Evolutionary conservation across 768 basidiomycete genomes (phyloP).

Genomic region (Phaffia australis): DNA sequence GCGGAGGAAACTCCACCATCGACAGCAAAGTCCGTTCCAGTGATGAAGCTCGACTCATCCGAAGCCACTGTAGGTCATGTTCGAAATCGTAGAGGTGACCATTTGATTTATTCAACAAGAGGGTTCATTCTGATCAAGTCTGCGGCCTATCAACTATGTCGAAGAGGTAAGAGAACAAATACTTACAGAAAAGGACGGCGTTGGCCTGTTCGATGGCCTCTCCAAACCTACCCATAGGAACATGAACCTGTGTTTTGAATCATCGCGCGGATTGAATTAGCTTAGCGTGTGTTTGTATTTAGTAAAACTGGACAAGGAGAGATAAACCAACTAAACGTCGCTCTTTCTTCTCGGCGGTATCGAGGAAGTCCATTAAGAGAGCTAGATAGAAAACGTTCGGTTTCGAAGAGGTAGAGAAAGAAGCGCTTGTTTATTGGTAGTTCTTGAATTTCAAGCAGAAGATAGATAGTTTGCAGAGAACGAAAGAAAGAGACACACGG

Average conservation of each 20-base stretch:
- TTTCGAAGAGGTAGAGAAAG: not conserved
- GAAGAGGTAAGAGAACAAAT: not conserved
- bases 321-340: conserved; percentile 54
- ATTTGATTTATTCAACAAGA: not conserved
- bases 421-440: not conserved
- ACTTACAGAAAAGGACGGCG: conserved; percentile 83
- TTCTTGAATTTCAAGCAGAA: conserved; percentile 4
- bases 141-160: too few species aligned
- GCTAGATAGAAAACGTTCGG: conserved; percentile 44
- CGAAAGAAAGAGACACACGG: conserved; percentile 10
- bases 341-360: conserved; percentile 88
- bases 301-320: conserved; percentile 15
- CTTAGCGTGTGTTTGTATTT: not conserved
- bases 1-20: conserved; percentile 87
- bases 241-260: conserved; percentile 32
- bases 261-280: not conserved
- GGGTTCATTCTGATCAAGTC: not conserved
- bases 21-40: conserved; percentile 89
- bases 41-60: conserved; percentile 92
- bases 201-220: conserved; percentile 92
- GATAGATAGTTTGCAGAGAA: conserved; percentile 12
- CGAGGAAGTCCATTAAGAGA: conserved; percentile 94
- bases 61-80: conserved; percentile 55
- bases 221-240: conserved; percentile 95
- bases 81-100: too few species aligned